Conservation (phyloP, 768 basidiomycete genomes). For the Kondoa subrosea region DNA sequence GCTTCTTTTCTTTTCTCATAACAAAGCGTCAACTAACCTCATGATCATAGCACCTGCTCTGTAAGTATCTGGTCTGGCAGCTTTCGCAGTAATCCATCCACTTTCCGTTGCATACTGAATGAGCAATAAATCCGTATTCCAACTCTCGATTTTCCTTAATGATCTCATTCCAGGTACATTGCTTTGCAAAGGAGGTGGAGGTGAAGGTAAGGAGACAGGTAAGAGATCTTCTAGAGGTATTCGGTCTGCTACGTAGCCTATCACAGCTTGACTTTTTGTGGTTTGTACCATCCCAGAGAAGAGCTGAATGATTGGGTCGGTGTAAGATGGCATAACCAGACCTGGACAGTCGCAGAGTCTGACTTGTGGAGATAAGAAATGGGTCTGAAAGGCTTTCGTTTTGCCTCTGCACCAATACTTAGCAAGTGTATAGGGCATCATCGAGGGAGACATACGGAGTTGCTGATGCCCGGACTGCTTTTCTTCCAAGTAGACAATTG, state of each 20-base stretch:
- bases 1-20: no score
- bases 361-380: constrained; percentile 71
- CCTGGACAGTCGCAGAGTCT: constrained; percentile 92
- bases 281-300: constrained; percentile 17
- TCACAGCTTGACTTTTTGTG: constrained; percentile 54
- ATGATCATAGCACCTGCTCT: constrained; percentile 46
- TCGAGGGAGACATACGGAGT: constrained; percentile 38
- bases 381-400: constrained; percentile 41
- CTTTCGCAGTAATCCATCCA: constrained; percentile 56
- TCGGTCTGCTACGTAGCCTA: constrained; percentile 49
- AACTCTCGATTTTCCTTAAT: constrained; percentile 5
- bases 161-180: not conserved
- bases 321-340: constrained; percentile 68
- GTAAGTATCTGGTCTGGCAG: constrained; percentile 70
- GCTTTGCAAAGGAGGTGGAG: constrained; percentile 58
- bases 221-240: constrained; percentile 64
- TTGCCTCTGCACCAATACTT: constrained; percentile 41
- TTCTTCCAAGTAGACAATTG: constrained; percentile 71
- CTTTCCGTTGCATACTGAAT: constrained; percentile 12
- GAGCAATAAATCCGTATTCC: not conserved
- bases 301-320: constrained; percentile 70
- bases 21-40: no score
- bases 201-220: constrained; percentile 65
- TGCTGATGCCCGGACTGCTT: constrained; percentile 61
- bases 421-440: not conserved